A percentile compares a stretch with the other conserved stretches of the same genome.
Conservation (phyloP, 257 asterid genomes). For the Gentiana straminea region DNA sequence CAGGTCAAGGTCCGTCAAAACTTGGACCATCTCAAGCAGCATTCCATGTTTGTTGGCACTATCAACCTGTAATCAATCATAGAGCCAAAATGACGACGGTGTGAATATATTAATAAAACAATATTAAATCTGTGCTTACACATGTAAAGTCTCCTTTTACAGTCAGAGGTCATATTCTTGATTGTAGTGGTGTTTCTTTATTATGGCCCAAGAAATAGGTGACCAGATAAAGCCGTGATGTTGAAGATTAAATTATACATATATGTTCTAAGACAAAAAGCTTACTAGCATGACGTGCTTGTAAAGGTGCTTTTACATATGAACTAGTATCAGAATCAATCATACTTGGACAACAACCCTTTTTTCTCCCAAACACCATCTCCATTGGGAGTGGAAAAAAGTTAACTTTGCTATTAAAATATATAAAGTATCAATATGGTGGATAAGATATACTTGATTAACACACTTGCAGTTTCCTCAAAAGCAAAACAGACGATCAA, state of each 20-base stretch:
- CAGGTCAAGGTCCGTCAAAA: slow-evolving; percentile 80
- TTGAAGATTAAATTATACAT: neutral
- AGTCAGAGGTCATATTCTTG: slow-evolving; percentile 18
- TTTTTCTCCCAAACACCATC: too few relatives aligned
- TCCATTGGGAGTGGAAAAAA: too few relatives aligned
- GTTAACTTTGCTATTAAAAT: too few relatives aligned
- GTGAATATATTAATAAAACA: neutral
- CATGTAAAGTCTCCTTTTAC: slow-evolving; percentile 14
- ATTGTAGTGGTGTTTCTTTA: neutral
- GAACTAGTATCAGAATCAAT: too few relatives aligned
- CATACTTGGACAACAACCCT: too few relatives aligned
- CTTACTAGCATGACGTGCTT: too few relatives aligned
- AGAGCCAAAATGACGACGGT: neutral
- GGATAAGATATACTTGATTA: too few relatives aligned
- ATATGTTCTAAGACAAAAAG: neutral
- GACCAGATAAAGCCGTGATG: neutral
- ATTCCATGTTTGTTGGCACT: slow-evolving; percentile 85
- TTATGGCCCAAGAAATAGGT: slow-evolving; percentile 1
- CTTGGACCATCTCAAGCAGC: slow-evolving; percentile 88
- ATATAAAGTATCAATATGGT: too few relatives aligned
- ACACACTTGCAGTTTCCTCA: too few relatives aligned
- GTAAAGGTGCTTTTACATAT: too few relatives aligned
- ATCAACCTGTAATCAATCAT: slow-evolving; percentile 46
- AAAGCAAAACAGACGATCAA: too few relatives aligned
- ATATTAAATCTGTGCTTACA: slow-evolving; percentile 3